These are phyloP conservation scores for Penicillium longicatenatum DNA, from an alignment of 495 filamentous ascomycete species.

Conservation along the genomic window DNA sequence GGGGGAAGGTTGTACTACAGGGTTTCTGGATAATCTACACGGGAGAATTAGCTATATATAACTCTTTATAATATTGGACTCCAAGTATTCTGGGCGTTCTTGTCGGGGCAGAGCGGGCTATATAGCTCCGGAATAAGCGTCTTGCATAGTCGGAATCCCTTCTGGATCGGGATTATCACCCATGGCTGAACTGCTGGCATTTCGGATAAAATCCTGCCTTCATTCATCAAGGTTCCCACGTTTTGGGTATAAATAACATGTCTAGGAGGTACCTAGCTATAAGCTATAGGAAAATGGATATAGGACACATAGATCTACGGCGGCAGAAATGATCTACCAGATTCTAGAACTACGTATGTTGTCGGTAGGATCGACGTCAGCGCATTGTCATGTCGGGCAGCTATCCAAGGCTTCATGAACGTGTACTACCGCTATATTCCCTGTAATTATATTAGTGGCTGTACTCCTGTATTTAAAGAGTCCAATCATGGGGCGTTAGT, in stretches of 20 bases:
- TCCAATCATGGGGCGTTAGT: conserved; percentile 10
- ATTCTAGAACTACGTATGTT: background rate
- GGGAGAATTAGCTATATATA: background rate
- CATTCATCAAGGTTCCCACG: too few species aligned
- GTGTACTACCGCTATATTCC: background rate
- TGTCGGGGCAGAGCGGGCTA: background rate
- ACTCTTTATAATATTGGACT: background rate
- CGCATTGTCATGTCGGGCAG: conserved; percentile 5
- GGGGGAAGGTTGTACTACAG: background rate
- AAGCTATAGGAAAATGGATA: too few species aligned
- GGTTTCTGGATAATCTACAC: background rate
- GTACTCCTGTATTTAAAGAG: background rate
- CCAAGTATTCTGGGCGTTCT: background rate
- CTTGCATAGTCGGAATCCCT: background rate
- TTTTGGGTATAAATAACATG: too few species aligned
- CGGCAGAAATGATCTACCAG: too few species aligned
- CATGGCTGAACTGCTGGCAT: background rate
- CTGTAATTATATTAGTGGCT: background rate
- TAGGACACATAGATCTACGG: too few species aligned
- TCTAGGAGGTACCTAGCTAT: too few species aligned
- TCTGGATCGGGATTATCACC: background rate
- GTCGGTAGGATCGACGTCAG: conserved; percentile 1
- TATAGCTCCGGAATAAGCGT: background rate
- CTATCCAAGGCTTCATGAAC: background rate
- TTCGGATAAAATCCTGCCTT: background rate